Percentiles rank a stretch among this genome's conserved stretches.
phyloP scores from a whole-genome alignment of 2,329 filamentous ascomycete species.

The Davidsoniella virescens region DNA sequence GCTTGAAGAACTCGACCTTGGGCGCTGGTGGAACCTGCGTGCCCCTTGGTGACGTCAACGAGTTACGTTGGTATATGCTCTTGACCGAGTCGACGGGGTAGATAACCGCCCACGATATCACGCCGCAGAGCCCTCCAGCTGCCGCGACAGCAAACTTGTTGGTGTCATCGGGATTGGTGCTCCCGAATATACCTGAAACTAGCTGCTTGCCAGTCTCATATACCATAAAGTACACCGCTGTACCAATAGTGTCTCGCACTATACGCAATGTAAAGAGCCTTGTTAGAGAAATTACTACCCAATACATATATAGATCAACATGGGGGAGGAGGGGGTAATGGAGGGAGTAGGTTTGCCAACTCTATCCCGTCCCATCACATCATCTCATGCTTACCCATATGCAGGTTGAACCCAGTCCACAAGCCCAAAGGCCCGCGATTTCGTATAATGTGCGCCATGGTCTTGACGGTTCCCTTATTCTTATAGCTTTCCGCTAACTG shows the following conservation, averaged over 20 bases:
- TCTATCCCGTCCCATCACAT: not conserved
- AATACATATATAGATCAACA: constrained; percentile 1
- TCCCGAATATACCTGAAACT: constrained; percentile 22
- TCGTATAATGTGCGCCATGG: constrained; percentile 59
- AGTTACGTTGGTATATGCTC: constrained; percentile 71
- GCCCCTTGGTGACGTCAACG: constrained; percentile 52
- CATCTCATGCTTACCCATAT: constrained; percentile 44
- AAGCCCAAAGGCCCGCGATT: constrained; percentile 57
- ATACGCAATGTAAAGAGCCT: not conserved
- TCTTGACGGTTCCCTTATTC: constrained; percentile 62
- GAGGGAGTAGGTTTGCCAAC: not conserved
- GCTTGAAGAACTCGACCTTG: constrained; percentile 62
- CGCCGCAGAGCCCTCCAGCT: constrained; percentile 65
- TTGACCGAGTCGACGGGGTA: constrained; percentile 69
- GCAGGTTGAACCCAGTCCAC: constrained; percentile 66
- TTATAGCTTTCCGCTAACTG: constrained; percentile 53
- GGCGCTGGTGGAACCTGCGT: constrained; percentile 47
- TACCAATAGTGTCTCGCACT: constrained; percentile 74
- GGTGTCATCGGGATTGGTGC: constrained; percentile 2
- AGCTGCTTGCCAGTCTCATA: constrained; percentile 79
- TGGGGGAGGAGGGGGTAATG: not conserved
- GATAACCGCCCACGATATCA: constrained; percentile 67
- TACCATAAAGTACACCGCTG: constrained; percentile 74
- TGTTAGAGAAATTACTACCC: not conserved
- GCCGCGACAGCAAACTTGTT: constrained; percentile 64